Evolutionary conservation across 1,284 basidiomycete genomes (phyloP), one percentile per base, ranked within the genome.

Genomic region (Anthracocystis walkeri): DNA sequence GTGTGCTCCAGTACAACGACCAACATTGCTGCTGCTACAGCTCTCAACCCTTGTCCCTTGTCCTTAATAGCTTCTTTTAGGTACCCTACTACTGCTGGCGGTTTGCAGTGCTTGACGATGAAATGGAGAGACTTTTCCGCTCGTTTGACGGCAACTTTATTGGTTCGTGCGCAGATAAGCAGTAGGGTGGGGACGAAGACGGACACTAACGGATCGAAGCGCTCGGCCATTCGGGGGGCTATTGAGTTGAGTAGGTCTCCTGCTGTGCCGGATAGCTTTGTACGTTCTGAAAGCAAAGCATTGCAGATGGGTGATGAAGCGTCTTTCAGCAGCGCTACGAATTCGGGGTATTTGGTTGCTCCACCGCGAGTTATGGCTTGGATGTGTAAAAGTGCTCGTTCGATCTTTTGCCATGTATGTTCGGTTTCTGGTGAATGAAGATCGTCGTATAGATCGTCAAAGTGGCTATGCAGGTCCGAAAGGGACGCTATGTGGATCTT

Each of bases 61-160:
- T 88, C 87, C 45, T 81, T 78, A 27, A 86, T 66, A 0, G 87
- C 87, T 8, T 81, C 80, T 31, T 82, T 68, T 7, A 88, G 79
- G 42, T 86, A 82, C 0, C 76, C 56, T 7, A 88, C 58, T 23
- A 88, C 79, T 0, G 72, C 41, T 0, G 84, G 70, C 0, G 87
- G 72, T 1, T 78, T 85, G 70, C 87, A 88, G 71, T 87, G 82
- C 5, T 84, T 78, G 31, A 87, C 84, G 55, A 88, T 87, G 10
- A 86, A 85, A 7, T 81, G 61, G 2, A 88, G 77, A 35, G 85
- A 85, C 69, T 86, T 87, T 50, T 88, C 87, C 0, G 87, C 86
- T 18, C 87, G 81, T 51, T 86, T 86, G 12, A 87, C 75, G 35
- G 86, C 86, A 8, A 88, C 86, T 74, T 88, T 88, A 82, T 88